Conservation (phyloP, 257 asterid genomes). For the Voacanga thouarsii region DNA sequence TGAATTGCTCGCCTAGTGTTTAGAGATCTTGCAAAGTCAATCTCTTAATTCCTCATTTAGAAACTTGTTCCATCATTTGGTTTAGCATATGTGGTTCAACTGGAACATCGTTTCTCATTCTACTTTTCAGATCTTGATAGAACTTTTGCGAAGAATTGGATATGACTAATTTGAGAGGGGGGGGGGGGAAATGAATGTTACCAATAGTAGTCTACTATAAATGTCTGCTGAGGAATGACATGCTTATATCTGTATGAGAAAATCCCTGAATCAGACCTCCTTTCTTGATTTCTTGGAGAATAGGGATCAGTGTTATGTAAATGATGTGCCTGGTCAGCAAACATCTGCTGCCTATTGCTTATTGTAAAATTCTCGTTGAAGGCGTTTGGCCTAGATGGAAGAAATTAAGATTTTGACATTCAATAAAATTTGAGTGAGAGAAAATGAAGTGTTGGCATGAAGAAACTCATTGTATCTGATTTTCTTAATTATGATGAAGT, state of each 20-base stretch:
- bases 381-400: not conserved
- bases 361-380: no score
- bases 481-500: not conserved
- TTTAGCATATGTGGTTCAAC: not conserved
- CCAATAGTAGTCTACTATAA: not conserved
- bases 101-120: not conserved
- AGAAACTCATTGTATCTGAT: not conserved
- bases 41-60: not conserved
- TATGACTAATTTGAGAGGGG: not conserved
- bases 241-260: not conserved
- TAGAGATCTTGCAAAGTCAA: not conserved
- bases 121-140: not conserved
- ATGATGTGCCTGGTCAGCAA: not conserved
- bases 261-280: not conserved
- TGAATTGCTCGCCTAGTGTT: not conserved
- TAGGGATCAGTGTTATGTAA: not conserved
- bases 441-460: not conserved
- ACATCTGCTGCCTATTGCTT: not conserved
- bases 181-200: not conserved
- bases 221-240: not conserved
- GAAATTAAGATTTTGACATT: not conserved
- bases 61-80: not conserved
- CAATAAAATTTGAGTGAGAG: not conserved
- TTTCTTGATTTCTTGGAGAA: not conserved
- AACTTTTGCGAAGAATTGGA: not conserved